phyloP scores from a whole-genome alignment of 1,284 basidiomycete species.

The Tilletia setariae region DNA sequence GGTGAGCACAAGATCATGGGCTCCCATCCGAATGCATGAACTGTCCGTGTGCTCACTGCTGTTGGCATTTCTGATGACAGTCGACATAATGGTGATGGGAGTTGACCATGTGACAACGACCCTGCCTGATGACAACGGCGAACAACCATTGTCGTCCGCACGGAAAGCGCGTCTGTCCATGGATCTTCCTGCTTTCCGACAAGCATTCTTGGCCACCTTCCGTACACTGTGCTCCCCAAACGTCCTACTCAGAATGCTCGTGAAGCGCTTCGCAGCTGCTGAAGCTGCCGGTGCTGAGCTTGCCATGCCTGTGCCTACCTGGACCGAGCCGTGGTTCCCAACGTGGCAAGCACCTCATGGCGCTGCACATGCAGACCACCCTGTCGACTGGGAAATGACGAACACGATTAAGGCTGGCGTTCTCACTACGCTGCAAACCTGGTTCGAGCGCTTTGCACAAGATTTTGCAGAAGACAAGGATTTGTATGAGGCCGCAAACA shows the following conservation, averaged over 20 bases:
- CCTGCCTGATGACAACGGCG: slow-evolving; percentile 25
- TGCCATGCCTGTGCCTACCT: slow-evolving; percentile 31
- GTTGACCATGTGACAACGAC: slow-evolving; percentile 39
- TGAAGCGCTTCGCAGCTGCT: slow-evolving; percentile 43
- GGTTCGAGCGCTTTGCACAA: slow-evolving; percentile 43
- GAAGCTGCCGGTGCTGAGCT: slow-evolving; percentile 48
- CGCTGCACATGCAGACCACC: slow-evolving; percentile 28
- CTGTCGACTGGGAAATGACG: slow-evolving; percentile 44
- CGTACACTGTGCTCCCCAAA: slow-evolving; percentile 36
- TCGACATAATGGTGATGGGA: slow-evolving; percentile 51
- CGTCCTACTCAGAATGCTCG: slow-evolving; percentile 46
- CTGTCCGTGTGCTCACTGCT: background rate
- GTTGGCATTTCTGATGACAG: slow-evolving; percentile 16
- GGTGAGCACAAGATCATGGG: slow-evolving; percentile 18
- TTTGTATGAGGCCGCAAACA: slow-evolving; percentile 35
- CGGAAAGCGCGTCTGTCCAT: slow-evolving; percentile 35
- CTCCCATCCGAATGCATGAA: too few species aligned
- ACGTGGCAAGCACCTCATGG: background rate
- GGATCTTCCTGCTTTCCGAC: slow-evolving; percentile 39
- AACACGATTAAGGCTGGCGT: slow-evolving; percentile 43
- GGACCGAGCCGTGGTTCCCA: slow-evolving; percentile 29
- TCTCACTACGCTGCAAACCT: slow-evolving; percentile 33
- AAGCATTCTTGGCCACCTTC: slow-evolving; percentile 45
- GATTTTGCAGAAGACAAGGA: slow-evolving; percentile 47
- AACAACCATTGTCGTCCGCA: slow-evolving; percentile 21